A percentile compares a stretch with the other conserved stretches of the same genome.
phyloP scores from a whole-genome alignment of 208 protist genomes.

The Acanthamoeba triangularis region DNA sequence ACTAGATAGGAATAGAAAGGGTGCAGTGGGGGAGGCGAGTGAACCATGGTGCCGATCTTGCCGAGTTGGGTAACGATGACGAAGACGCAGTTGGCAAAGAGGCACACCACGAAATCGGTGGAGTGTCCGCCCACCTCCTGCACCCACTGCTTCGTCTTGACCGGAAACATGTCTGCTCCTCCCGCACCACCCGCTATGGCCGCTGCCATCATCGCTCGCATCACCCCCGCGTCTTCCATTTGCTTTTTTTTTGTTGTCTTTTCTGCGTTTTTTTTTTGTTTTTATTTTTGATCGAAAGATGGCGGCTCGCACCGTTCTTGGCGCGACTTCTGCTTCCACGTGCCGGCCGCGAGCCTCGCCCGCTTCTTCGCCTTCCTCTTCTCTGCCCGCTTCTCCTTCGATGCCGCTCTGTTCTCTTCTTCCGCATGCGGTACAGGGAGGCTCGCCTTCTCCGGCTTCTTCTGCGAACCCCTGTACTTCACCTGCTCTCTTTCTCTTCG shows the following conservation, averaged over 20 bases:
- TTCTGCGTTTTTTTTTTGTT: neutral
- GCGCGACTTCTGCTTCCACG: too few relatives aligned
- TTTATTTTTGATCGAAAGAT: neutral
- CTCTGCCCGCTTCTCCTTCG: neutral
- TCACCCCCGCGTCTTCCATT: conserved; percentile 25
- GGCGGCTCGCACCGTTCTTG: too few relatives aligned
- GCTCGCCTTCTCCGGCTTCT: too few relatives aligned
- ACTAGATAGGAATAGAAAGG: neutral
- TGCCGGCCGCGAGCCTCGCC: too few relatives aligned
- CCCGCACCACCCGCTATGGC: neutral
- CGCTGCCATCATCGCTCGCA: conserved; percentile 22
- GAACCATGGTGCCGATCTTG: conserved; percentile 62
- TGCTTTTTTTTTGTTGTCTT: neutral
- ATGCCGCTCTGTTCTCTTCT: neutral
- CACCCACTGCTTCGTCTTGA: conserved; percentile 56
- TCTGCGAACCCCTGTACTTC: too few relatives aligned
- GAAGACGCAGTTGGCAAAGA: conserved; percentile 42
- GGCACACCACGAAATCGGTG: conserved; percentile 56
- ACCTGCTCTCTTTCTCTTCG: too few relatives aligned
- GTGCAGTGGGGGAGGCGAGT: neutral
- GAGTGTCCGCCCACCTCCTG: neutral
- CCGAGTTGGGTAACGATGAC: conserved; percentile 46
- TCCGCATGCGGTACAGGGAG: too few relatives aligned
- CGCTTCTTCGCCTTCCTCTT: too few relatives aligned
- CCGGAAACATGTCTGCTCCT: neutral